These are phyloP conservation scores for Acanthamoeba healyi DNA, from an alignment of 208 protist species.

Conservation along the genomic window DNA sequence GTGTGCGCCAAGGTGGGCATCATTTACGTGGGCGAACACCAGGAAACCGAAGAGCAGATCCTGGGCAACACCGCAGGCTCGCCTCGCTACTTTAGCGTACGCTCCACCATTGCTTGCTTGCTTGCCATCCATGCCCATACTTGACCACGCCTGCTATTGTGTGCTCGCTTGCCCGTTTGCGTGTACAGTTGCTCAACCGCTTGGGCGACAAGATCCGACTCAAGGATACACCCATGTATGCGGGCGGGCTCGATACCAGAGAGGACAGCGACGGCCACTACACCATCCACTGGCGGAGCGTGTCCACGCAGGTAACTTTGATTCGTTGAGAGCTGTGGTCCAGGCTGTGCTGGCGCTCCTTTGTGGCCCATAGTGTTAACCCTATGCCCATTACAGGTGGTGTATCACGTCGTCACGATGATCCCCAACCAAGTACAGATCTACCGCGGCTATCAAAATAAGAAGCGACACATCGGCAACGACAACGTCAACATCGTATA, in stretches of 20 bases:
- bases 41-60: slow-evolving; percentile 81
- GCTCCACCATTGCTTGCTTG: background rate
- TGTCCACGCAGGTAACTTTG: slow-evolving; percentile 33
- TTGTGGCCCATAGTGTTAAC: background rate
- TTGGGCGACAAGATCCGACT: slow-evolving; percentile 76
- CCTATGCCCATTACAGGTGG: slow-evolving; percentile 41
- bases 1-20: slow-evolving; percentile 46
- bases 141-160: no score
- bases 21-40: slow-evolving; percentile 66
- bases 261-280: slow-evolving; percentile 45
- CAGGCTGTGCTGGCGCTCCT: no score
- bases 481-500: slow-evolving; percentile 85
- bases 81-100: slow-evolving; percentile 77
- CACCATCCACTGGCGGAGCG: slow-evolving; percentile 64
- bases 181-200: slow-evolving; percentile 67
- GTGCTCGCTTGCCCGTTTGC: background rate
- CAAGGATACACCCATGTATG: slow-evolving; percentile 76
- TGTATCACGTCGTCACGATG: slow-evolving; percentile 82
- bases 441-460: slow-evolving; percentile 77
- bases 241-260: slow-evolving; percentile 78
- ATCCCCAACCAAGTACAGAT: slow-evolving; percentile 76
- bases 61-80: slow-evolving; percentile 79
- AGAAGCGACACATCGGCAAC: slow-evolving; percentile 85
- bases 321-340: background rate
- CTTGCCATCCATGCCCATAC: no score